Conservation (phyloP, 2,329 filamentous ascomycete genomes). For the Lasiodiplodia hormozganensis region DNA sequence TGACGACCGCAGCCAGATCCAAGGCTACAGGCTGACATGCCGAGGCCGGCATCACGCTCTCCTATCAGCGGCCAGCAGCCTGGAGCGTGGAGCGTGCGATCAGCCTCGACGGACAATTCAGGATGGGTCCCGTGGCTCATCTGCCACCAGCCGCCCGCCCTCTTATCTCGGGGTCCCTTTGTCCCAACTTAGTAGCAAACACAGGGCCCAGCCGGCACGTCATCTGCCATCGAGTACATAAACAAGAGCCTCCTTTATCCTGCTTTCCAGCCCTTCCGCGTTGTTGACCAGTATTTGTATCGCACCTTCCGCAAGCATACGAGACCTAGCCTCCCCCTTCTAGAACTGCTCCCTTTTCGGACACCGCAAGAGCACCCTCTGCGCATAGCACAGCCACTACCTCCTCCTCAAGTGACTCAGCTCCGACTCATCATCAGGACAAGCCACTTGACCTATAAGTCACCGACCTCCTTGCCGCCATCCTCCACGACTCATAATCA, state of each 20-base stretch:
- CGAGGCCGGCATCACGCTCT: slow-evolving; percentile 18
- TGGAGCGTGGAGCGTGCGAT: slow-evolving; percentile 14
- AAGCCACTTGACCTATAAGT: slow-evolving; percentile 28
- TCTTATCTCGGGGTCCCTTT: slow-evolving; percentile 28
- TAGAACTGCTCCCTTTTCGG: slow-evolving; percentile 20
- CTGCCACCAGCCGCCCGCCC: slow-evolving; percentile 21
- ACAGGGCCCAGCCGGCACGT: slow-evolving; percentile 16
- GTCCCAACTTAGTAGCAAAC: slow-evolving; percentile 23
- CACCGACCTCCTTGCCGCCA: slow-evolving; percentile 10
- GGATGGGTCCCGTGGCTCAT: slow-evolving; percentile 28
- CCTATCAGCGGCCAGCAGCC: slow-evolving; percentile 26
- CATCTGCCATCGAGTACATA: slow-evolving; percentile 26
- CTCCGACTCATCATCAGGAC: slow-evolving; percentile 29
- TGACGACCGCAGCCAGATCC: slow-evolving; percentile 7
- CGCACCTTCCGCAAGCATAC: slow-evolving; percentile 14
- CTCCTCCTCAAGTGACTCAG: slow-evolving; percentile 28
- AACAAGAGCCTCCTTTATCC: slow-evolving; percentile 29
- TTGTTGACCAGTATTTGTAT: neutral
- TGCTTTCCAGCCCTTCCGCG: neutral
- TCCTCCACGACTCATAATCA: slow-evolving; percentile 23
- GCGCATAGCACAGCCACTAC: slow-evolving; percentile 27
- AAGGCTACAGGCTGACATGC: slow-evolving; percentile 27
- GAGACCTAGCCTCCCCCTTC: slow-evolving; percentile 12
- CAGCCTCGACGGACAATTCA: slow-evolving; percentile 6
- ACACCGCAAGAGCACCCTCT: slow-evolving; percentile 27